phyloP scores from a whole-genome alignment of 179 eudicot species.

The Actinidia polygama region DNA sequence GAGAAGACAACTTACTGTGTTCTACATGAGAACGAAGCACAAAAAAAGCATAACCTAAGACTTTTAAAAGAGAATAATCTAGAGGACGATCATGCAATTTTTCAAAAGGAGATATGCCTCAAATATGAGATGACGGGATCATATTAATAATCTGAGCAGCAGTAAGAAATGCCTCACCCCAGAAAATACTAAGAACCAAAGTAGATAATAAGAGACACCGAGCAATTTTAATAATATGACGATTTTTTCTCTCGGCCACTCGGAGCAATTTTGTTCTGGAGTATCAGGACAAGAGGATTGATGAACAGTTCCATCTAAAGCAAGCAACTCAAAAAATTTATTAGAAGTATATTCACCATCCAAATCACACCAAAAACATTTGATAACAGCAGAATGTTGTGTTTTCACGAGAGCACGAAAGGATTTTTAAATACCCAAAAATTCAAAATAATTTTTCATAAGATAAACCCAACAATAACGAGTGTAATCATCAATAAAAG shows the following conservation, averaged over 20 bases:
- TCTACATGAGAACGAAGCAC: no score
- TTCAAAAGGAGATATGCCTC: no score
- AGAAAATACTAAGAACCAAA: no score
- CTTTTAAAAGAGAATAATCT: no score
- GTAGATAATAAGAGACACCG: no score
- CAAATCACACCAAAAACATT: conserved; percentile 1
- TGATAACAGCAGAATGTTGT: neutral
- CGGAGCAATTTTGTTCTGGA: neutral
- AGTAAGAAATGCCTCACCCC: no score
- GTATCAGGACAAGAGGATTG: neutral
- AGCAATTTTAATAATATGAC: neutral
- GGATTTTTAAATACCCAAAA: neutral
- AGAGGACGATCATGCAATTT: no score
- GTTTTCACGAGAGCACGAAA: neutral
- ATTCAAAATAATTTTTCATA: neutral
- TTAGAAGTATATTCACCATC: conserved; percentile 7
- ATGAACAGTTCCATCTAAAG: neutral
- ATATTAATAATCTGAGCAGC: no score
- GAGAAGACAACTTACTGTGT: no score
- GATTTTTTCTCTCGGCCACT: neutral
- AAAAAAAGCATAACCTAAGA: no score
- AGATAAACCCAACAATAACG: neutral
- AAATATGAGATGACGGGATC: no score
- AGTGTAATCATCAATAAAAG: neutral
- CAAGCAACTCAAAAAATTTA: neutral